Conservation (phyloP, 208 protist species). For the Trichomonas gallinae region DNA sequence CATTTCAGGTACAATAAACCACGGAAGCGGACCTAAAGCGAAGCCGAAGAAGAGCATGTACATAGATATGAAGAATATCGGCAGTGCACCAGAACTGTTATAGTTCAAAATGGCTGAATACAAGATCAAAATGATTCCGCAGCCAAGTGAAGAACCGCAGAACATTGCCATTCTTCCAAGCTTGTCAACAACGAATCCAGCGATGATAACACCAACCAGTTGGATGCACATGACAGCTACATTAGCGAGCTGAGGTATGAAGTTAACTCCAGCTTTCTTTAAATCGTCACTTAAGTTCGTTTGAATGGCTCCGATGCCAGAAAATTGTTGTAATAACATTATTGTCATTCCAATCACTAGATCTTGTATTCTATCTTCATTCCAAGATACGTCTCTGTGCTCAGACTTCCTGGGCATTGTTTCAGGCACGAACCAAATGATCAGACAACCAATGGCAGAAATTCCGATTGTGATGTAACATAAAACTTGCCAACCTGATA, state of each 20-base stretch:
- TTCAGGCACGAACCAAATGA: not conserved
- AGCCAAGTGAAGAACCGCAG: not conserved
- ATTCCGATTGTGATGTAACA: not conserved
- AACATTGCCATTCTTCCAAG: not conserved
- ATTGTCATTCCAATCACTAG: not conserved
- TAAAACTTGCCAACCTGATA: not conserved
- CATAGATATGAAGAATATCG: not conserved
- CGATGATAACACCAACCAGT: not conserved
- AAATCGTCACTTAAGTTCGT: not conserved
- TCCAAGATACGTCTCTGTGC: no score
- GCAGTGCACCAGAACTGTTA: not conserved
- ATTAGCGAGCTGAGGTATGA: not conserved
- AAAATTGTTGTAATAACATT: conserved; percentile 27
- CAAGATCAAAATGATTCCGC: not conserved
- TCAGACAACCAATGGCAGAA: not conserved
- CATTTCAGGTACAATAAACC: conserved; percentile 1
- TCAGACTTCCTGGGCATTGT: not conserved
- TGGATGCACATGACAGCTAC: not conserved
- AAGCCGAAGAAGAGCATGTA: not conserved
- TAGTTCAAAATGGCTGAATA: not conserved
- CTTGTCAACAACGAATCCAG: not conserved
- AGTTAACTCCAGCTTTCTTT: not conserved
- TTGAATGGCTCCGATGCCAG: not conserved
- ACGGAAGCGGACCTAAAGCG: conserved; percentile 14
- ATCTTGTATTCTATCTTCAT: not conserved